A percentile compares a stretch with the other conserved stretches of the same genome.
phyloP scores from a whole-genome alignment of 2,329 filamentous ascomycete genomes.

The Sclerotinia borealis region DNA sequence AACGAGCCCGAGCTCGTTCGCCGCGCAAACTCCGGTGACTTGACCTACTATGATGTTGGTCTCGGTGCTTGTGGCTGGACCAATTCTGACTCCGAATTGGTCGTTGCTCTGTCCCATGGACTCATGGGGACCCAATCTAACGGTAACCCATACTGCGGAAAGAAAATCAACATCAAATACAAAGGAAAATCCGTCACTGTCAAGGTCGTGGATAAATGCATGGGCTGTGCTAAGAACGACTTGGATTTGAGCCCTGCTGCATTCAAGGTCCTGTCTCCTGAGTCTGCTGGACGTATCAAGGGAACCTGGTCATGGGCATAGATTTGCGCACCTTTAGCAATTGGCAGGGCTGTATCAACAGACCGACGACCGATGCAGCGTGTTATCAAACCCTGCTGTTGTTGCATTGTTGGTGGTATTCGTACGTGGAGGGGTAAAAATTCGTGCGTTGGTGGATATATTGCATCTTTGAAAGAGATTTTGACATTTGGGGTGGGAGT shows the following conservation, averaged over 20 bases:
- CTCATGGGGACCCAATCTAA: constrained; percentile 62
- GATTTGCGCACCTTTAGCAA: background rate
- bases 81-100: constrained; percentile 49
- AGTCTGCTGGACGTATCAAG: constrained; percentile 38
- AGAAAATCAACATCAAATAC: constrained; percentile 59
- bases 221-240: constrained; percentile 50
- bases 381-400: background rate
- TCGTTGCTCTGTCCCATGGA: constrained; percentile 61
- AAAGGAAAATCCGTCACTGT: constrained; percentile 54
- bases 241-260: constrained; percentile 56
- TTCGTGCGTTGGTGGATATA: background rate
- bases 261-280: constrained; percentile 46
- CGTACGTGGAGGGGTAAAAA: background rate
- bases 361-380: background rate
- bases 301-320: constrained; percentile 41
- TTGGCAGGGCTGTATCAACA: background rate
- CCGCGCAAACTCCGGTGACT: constrained; percentile 47
- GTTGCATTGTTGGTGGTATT: background rate
- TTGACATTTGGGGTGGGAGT: background rate
- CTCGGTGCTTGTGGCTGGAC: constrained; percentile 62
- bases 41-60: constrained; percentile 70
- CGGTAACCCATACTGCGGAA: constrained; percentile 64
- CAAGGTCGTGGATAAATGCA: constrained; percentile 68
- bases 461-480: background rate
- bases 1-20: constrained; percentile 5